Evolutionary conservation across 768 basidiomycete genomes (phyloP).

Genomic region (Tricholomella constricta): DNA sequence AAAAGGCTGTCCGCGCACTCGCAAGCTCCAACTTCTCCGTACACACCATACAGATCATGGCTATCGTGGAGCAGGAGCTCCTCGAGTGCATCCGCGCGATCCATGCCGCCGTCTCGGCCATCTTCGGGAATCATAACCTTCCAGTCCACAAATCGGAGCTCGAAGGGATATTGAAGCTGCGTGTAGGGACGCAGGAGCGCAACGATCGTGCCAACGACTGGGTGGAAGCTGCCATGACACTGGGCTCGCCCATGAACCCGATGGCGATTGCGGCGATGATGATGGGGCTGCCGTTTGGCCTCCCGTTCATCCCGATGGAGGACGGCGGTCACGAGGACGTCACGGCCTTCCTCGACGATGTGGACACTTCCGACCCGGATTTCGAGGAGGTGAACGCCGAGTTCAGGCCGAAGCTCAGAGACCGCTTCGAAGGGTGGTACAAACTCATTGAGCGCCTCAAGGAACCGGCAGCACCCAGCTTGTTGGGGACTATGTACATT

Average conservation of each 20-base stretch:
- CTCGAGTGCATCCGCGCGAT: slow-evolving; percentile 45
- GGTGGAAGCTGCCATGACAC: slow-evolving; percentile 50
- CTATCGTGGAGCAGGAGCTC: slow-evolving; percentile 58
- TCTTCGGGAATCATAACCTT: slow-evolving; percentile 51
- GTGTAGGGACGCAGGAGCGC: slow-evolving; percentile 38
- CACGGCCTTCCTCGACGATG: slow-evolving; percentile 52
- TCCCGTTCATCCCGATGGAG: slow-evolving; percentile 33
- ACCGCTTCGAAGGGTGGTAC: slow-evolving; percentile 61
- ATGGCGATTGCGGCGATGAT: slow-evolving; percentile 69
- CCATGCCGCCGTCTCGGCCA: slow-evolving; percentile 40
- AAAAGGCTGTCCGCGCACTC: slow-evolving; percentile 45
- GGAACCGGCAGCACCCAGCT: slow-evolving; percentile 29
- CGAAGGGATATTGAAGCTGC: slow-evolving; percentile 45
- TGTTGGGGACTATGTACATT: slow-evolving; percentile 43
- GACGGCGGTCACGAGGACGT: slow-evolving; percentile 48
- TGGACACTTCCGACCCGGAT: slow-evolving; percentile 55
- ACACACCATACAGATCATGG: slow-evolving; percentile 44
- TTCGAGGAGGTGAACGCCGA: slow-evolving; percentile 62
- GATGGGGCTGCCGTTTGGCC: slow-evolving; percentile 37
- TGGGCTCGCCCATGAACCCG: slow-evolving; percentile 41
- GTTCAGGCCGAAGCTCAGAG: slow-evolving; percentile 57
- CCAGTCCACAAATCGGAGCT: slow-evolving; percentile 43
- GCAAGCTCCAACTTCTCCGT: slow-evolving; percentile 27
- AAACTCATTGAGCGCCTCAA: slow-evolving; percentile 39
- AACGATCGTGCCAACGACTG: slow-evolving; percentile 51